Evolutionary conservation across 805 yeast species (phyloP).

Genomic region (Ogataea glucozyma): DNA sequence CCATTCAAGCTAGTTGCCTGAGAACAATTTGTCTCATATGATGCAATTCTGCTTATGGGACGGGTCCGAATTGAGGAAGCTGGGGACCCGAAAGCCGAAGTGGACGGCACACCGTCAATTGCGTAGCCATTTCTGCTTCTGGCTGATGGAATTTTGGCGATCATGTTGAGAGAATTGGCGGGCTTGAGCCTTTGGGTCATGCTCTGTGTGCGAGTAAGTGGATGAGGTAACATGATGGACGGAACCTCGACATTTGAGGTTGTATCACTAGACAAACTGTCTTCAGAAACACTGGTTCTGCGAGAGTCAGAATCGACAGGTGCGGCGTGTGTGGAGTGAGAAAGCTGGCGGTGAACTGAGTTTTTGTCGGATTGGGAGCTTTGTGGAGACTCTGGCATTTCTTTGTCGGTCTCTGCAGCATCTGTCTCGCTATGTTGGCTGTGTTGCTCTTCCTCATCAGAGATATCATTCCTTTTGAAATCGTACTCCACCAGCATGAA

Average conservation of each 20-base stretch:
- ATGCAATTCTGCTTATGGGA: constrained; percentile 5
- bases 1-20: constrained; percentile 7
- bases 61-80: background rate
- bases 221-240: constrained; percentile 17
- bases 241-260: constrained; percentile 3
- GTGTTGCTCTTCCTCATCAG: constrained; percentile 10
- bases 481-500: constrained; percentile 52
- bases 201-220: constrained; percentile 11
- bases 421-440: background rate
- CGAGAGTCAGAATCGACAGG: constrained; percentile 11
- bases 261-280: constrained; percentile 17
- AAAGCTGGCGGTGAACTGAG: no score
- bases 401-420: background rate
- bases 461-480: constrained; percentile 38
- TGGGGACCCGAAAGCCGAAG: background rate
- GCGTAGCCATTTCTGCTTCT: constrained; percentile 19
- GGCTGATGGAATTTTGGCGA: constrained; percentile 36
- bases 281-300: constrained; percentile 15
- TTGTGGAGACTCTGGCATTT: background rate
- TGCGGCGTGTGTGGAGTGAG: background rate
- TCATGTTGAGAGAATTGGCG: constrained; percentile 10
- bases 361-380: no score
- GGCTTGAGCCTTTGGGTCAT: constrained; percentile 1
- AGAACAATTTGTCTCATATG: constrained; percentile 10
- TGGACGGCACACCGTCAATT: constrained; percentile 5